Evolutionary conservation across 164 flowering plant species (phyloP), one percentile per base, ranked within the genome.

Genomic region (Vitis rupestris): DNA sequence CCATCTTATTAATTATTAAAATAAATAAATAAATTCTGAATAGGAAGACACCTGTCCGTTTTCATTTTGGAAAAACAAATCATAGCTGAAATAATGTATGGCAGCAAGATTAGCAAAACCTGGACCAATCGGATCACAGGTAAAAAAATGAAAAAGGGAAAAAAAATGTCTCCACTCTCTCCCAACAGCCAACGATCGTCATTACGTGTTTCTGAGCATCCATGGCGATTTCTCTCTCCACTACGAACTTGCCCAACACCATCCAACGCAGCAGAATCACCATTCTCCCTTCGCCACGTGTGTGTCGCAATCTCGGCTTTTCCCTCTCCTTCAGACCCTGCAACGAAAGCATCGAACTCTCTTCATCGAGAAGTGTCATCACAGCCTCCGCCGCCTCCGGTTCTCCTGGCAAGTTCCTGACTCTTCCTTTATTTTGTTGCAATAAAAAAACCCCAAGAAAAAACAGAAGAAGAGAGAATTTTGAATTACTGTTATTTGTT

Each of bases 321-420:
- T 50, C 70, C 9, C 13, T 13, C 16, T 27, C 15, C 67, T 61
- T 23, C 64, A 62, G 49, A 1, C 58, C 19, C 57, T 3, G 50
- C 53, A 13, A 27, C 29, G 37, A 56, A 68, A 51, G 50, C 56
- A 69, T 53, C 29, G 31, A 48, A 67, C 30, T 74, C 64, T 69
- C 65, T 14, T 63, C 59, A 7, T 63, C 65, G 59, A 59, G 23
- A 50, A 58, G 55, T 61, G 30, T 56, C 54, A 37, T 70, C 63
- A 37, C 50, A 1, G 64, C 63, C 68, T 82, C 77, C 5, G 85
- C 86, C 2, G 58, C 74, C 30, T 78, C 88, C n/a, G 75, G 75
- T 31, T 80, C 81, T 61, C n/a, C 83, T 9, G 89, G 85, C 53
- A 72, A 82, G 76, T 76, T 12, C 58, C 16, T 14, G 9, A 12